Conservation (phyloP, 768 basidiomycete genomes). For the Bullera alba region DNA sequence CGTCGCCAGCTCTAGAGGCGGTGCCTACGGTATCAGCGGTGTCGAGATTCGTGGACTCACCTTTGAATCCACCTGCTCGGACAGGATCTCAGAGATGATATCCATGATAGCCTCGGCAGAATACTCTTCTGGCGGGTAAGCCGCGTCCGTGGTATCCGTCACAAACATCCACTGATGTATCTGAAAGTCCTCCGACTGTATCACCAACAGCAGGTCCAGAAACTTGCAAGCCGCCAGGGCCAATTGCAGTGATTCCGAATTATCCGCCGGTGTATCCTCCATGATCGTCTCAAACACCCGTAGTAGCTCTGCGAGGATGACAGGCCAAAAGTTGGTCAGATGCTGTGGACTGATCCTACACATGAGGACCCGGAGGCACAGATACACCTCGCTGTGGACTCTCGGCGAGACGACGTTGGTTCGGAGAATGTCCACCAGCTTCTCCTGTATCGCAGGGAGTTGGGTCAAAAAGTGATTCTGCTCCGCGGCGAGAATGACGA, state of each 20-base stretch:
- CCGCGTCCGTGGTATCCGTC: slow-evolving; percentile 92
- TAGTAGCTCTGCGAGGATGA: slow-evolving; percentile 84
- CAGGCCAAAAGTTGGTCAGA: slow-evolving; percentile 92
- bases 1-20: neutral
- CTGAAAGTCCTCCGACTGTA: slow-evolving; percentile 97
- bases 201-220: slow-evolving; percentile 78
- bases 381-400: slow-evolving; percentile 82
- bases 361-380: slow-evolving; percentile 82
- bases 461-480: slow-evolving; percentile 86
- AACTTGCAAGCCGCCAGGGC: slow-evolving; percentile 89
- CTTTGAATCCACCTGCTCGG: too few relatives aligned
- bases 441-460: slow-evolving; percentile 91
- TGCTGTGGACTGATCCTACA: slow-evolving; percentile 87
- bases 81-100: slow-evolving; percentile 75
- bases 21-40: neutral
- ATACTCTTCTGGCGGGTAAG: slow-evolving; percentile 77
- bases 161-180: slow-evolving; percentile 99
- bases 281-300: slow-evolving; percentile 82
- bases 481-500: slow-evolving; percentile 75
- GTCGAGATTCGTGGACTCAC: neutral
- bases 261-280: slow-evolving; percentile 63
- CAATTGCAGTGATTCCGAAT: slow-evolving; percentile 74
- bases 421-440: slow-evolving; percentile 83
- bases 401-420: slow-evolving; percentile 66
- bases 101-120: slow-evolving; percentile 81